Conservation (phyloP, 208 protist species). For the Trypanosoma mega region DNA sequence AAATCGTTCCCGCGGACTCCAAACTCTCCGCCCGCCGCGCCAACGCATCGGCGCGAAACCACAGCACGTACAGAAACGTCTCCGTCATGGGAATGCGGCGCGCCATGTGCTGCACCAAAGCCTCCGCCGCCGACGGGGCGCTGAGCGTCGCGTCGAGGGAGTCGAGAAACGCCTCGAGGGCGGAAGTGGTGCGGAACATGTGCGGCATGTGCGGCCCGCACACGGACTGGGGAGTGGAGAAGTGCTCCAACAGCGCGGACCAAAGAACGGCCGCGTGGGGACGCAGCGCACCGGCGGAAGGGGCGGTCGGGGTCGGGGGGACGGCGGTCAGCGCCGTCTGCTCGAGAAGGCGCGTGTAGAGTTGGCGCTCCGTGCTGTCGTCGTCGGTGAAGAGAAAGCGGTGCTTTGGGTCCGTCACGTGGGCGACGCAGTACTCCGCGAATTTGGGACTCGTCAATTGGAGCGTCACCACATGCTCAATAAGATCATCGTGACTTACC, state of each 20-base stretch:
- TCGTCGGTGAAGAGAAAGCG: slow-evolving; percentile 36
- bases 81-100: slow-evolving; percentile 34
- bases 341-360: slow-evolving; percentile 19
- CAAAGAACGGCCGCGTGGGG: too few relatives aligned
- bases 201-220: slow-evolving; percentile 30
- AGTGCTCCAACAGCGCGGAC: slow-evolving; percentile 15
- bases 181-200: slow-evolving; percentile 22
- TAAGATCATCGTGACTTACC: slow-evolving; percentile 2
- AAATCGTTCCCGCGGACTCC: slow-evolving; percentile 20
- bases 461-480: slow-evolving; percentile 28
- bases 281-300: too few relatives aligned
- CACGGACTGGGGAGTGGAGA: slow-evolving; percentile 4
- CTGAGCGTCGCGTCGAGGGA: slow-evolving; percentile 16
- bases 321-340: not conserved
- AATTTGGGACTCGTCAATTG: slow-evolving; percentile 47
- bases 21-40: slow-evolving; percentile 3
- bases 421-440: slow-evolving; percentile 41
- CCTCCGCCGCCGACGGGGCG: not conserved
- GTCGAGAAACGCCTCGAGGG: slow-evolving; percentile 26
- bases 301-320: not conserved
- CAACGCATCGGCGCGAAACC: slow-evolving; percentile 23
- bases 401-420: slow-evolving; percentile 35
- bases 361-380: slow-evolving; percentile 16
- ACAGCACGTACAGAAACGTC: slow-evolving; percentile 28
- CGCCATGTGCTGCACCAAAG: slow-evolving; percentile 30